Conservation (phyloP, 305 asterid genomes). For the Solanum aculeatissimum region DNA sequence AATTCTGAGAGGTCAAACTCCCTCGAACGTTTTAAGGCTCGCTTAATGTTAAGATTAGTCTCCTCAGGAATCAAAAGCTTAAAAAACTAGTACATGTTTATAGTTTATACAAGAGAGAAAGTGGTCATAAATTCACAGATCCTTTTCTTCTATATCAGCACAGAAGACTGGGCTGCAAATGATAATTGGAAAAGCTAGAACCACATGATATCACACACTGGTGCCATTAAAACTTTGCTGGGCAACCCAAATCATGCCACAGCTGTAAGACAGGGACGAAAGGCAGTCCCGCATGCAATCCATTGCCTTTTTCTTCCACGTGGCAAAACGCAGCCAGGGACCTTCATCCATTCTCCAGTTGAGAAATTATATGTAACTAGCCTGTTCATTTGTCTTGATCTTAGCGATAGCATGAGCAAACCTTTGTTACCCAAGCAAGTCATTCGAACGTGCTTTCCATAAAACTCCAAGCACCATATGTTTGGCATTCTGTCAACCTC, state of each 20-base stretch:
- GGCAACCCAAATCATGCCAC: conserved; percentile 27
- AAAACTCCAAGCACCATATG: conserved; percentile 99
- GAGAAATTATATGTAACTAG: conserved; percentile 58
- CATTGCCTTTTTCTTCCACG: conserved; percentile 72
- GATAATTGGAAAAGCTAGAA: not conserved
- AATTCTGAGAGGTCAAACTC: not conserved
- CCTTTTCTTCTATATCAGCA: not conserved
- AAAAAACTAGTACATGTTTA: conserved; percentile 4
- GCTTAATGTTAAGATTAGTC: not conserved
- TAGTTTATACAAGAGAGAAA: conserved; percentile 13
- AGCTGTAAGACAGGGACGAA: conserved; percentile 85
- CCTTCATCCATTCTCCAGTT: conserved; percentile 82
- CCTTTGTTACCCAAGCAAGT: conserved; percentile 93
- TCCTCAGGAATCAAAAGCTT: conserved; percentile 5
- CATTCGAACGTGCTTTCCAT: conserved; percentile 98
- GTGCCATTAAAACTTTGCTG: not conserved
- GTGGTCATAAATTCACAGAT: not conserved
- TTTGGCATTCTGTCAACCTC: conserved; percentile 99
- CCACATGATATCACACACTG: not conserved
- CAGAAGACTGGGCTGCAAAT: conserved; percentile 4
- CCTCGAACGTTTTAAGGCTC: not conserved
- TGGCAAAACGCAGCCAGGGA: conserved; percentile 76
- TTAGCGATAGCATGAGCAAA: conserved; percentile 72
- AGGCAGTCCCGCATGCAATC: conserved; percentile 87
- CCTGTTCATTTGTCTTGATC: conserved; percentile 83